Evolutionary conservation across 129 eudicot genomes (phyloP).

Genomic region (Escallonia rubra): DNA sequence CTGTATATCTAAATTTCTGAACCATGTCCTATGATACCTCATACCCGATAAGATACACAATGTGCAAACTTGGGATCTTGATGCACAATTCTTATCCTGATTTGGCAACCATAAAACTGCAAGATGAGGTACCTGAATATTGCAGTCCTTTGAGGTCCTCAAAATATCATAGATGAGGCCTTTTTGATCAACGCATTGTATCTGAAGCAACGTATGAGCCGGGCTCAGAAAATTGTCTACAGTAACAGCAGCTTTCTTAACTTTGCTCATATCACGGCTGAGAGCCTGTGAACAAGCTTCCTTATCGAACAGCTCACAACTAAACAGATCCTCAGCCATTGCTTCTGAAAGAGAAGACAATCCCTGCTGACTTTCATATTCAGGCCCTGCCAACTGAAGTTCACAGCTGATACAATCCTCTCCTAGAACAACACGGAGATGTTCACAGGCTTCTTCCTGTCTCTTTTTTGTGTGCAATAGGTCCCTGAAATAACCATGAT

Average conservation of each 20-base stretch:
- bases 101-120: too few species aligned
- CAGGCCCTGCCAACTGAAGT: conserved; percentile 74
- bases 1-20: too few species aligned
- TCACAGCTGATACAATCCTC: conserved; percentile 82
- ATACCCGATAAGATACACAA: too few species aligned
- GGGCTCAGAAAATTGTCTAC: conserved; percentile 74
- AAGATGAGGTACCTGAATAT: conserved; percentile 48
- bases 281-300: conserved; percentile 33
- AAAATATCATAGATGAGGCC: conserved; percentile 81
- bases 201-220: conserved; percentile 72
- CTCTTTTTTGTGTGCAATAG: conserved; percentile 57
- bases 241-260: conserved; percentile 44
- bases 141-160: conserved; percentile 67
- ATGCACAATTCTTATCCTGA: too few species aligned
- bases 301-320: conserved; percentile 33
- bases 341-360: conserved; percentile 49
- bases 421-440: conserved; percentile 49
- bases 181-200: conserved; percentile 70
- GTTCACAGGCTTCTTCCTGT: conserved; percentile 57
- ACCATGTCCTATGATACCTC: too few species aligned
- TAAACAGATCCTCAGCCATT: conserved; percentile 54
- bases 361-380: conserved; percentile 46
- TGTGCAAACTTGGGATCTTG: too few species aligned
- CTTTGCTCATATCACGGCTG: conserved; percentile 30
- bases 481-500: conserved; percentile 39